A percentile compares a stretch with the other conserved stretches of the same genome.
Conservation (phyloP, 2,329 filamentous ascomycete species). For the Aspergillus chevalieri region DNA sequence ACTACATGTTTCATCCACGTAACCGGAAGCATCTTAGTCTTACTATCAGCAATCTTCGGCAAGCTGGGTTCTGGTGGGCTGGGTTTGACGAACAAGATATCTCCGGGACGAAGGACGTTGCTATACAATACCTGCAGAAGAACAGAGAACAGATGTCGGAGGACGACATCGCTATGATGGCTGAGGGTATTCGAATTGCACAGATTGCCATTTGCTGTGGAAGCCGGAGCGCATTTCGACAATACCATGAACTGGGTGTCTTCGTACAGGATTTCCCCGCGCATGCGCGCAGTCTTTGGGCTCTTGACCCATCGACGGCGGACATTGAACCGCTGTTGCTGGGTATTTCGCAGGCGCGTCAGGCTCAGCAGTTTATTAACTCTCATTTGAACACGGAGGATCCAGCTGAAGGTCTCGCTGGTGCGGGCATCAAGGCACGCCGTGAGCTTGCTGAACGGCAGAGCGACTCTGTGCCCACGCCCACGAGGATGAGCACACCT, state of each 20-base stretch:
- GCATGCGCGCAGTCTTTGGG: constrained; percentile 58
- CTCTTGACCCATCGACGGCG: constrained; percentile 49
- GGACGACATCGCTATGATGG: constrained; percentile 57
- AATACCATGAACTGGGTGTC: constrained; percentile 71
- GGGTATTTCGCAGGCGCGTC: constrained; percentile 51
- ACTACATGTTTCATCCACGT: constrained; percentile 81
- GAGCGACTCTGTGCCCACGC: neutral
- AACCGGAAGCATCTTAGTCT: constrained; percentile 62
- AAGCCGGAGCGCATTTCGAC: constrained; percentile 62
- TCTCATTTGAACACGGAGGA: constrained; percentile 28
- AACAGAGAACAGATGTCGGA: constrained; percentile 53
- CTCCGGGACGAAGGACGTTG: constrained; percentile 57
- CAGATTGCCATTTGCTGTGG: constrained; percentile 53
- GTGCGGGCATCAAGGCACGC: constrained; percentile 35
- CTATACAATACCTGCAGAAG: constrained; percentile 61
- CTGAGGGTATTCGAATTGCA: constrained; percentile 61
- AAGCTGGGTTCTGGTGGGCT: constrained; percentile 80
- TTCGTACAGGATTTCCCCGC: constrained; percentile 63
- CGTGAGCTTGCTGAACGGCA: constrained; percentile 19
- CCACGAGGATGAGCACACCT: neutral
- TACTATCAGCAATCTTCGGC: constrained; percentile 71
- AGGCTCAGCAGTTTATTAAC: constrained; percentile 51
- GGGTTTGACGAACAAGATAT: constrained; percentile 64
- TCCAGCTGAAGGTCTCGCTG: constrained; percentile 36
- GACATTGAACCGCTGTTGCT: constrained; percentile 46